phyloP scores from a whole-genome alignment of 163 green algal species.

The Trebouxiophyceae sp. region DNA sequence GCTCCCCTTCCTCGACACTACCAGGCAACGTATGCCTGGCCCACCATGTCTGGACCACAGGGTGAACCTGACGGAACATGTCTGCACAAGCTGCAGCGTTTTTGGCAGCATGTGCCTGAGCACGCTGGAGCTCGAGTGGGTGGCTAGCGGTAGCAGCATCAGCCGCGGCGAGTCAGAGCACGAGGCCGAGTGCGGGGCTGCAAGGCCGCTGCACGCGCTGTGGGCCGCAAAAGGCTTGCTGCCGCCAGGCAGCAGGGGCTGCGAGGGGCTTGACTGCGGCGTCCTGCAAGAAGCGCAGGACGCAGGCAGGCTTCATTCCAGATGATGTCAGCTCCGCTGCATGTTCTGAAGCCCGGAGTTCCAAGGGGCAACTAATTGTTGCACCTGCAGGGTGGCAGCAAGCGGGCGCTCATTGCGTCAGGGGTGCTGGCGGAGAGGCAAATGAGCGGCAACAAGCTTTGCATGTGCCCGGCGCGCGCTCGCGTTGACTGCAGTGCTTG shows the following conservation, averaged over 20 bases:
- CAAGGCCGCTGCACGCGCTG: slow-evolving; percentile 11
- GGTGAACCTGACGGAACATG: too few relatives aligned
- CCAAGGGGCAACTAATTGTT: too few relatives aligned
- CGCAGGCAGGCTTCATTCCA: too few relatives aligned
- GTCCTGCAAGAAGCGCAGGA: background rate
- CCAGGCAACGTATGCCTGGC: too few relatives aligned
- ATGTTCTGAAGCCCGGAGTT: slow-evolving; percentile 28
- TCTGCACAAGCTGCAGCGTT: slow-evolving; percentile 36
- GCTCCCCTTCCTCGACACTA: too few relatives aligned
- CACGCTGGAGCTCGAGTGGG: slow-evolving; percentile 27
- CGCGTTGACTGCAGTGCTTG: slow-evolving; percentile 32
- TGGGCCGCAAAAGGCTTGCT: slow-evolving; percentile 15
- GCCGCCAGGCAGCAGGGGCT: slow-evolving; percentile 1
- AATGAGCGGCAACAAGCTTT: slow-evolving; percentile 9
- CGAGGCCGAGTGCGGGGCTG: slow-evolving; percentile 14
- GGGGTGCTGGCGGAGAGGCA: slow-evolving; percentile 5
- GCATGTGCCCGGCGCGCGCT: slow-evolving; percentile 33
- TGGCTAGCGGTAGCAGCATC: slow-evolving; percentile 14
- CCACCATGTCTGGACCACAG: too few relatives aligned
- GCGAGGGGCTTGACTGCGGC: background rate
- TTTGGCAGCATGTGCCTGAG: slow-evolving; percentile 9
- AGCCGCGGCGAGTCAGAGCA: slow-evolving; percentile 21
- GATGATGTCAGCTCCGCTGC: too few relatives aligned
- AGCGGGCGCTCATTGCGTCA: slow-evolving; percentile 9
- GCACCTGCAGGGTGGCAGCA: too few relatives aligned